Evolutionary conservation across 768 basidiomycete species (phyloP), one percentile per base, ranked within the genome.

Genomic region (Chlorophyllum brunneum): DNA sequence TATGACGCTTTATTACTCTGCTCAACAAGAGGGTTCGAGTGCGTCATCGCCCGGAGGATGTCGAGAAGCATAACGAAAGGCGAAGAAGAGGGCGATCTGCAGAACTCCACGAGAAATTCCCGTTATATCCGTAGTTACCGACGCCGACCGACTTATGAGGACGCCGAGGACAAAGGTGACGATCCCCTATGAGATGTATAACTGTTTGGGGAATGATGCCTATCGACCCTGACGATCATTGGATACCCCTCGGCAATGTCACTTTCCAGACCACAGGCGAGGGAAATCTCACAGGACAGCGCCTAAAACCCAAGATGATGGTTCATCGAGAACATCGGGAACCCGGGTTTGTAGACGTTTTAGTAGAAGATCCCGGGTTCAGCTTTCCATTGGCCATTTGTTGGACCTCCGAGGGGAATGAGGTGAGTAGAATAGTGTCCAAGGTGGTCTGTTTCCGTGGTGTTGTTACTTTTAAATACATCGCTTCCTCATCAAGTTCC

Each of bases 301-400:
- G 18, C 9, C 23, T n/a, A 27, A 15, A 41, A 50, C 24, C 47
- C 36, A 26, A 27, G 31, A 27, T 30, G 15, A 26, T 16, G 15
- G 26, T 1, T 34, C 27, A 29, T 50, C 5, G 38, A 9, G 29
- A 18, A 0, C 31, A 29, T 13, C 10, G 6, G 37, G 16, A 43
- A 43, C 51, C 51, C 42, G 51, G 51, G 51, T 26, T 52, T 52
- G 23, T 44, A n/a, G 20, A 37, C 42, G n/a, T 44, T 36, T 44
- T 37, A 23, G 42, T 52, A 24, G 34, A 36, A 27, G 33, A 52
- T 52, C 51, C 51, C 42, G 34, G 51, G 34, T 52, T 52, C 51
- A 44, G 37, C 24, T 8, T 52, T 37, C 34, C 18, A 52, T 52
- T 52, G 51, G 51, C 26, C 39, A 10, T 13, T 37, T 23, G 15